Base-by-base conservation (phyloP, 495 filamentous ascomycete genomes). In the Lasiosphaeris hirsuta region DNA sequence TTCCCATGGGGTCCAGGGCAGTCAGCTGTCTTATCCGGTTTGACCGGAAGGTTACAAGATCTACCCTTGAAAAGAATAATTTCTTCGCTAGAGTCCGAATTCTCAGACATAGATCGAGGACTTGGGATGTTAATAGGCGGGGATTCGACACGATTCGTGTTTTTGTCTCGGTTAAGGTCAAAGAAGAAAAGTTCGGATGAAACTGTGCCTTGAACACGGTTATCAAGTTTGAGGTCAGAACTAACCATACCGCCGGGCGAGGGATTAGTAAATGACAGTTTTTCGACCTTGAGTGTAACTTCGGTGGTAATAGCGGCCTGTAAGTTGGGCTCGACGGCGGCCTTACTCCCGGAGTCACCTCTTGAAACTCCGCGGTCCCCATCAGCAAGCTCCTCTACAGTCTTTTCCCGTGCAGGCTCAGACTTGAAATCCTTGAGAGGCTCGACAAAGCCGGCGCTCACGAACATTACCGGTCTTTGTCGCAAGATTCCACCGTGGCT, bases 391-490 rank as follows among this genome's bases (percentile, higher is more conserved):
- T 42, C 37, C n/a, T 58, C 59, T 13, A 40, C 8, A 3, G 10
- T 15, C 9, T 51, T 17, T 17, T 19, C 3, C 7, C 41, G 30
- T 1, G 15, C 30, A 11, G 40, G 15, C 37, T 30, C 23, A 5
- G 23, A 30, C 23, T 49, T 18, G 7, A 69, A 41, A 1, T 74
- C 65, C 33, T 76, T 69, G 11, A 79, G 67, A 44, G 80, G 76
- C 33, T 86, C 75, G 37, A 86, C 71, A 33, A 74, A 73, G 18
- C 88, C 88, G 19, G 85, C 88, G 58, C 87, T 88, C 51, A 96
- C 81, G 63, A 97, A 97, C 0, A 70, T 63, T 39, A 96, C 80
- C n/a, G 79, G 77, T 46, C 81, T 72, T 47, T 75, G 61, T 56
- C 81, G 69, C 15, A 84, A 61, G 62, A 60, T 72, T 18, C 71